These are phyloP conservation scores for Colletotrichum australisinense DNA, from an alignment of 2,329 filamentous ascomycete species.

Conservation along the genomic window DNA sequence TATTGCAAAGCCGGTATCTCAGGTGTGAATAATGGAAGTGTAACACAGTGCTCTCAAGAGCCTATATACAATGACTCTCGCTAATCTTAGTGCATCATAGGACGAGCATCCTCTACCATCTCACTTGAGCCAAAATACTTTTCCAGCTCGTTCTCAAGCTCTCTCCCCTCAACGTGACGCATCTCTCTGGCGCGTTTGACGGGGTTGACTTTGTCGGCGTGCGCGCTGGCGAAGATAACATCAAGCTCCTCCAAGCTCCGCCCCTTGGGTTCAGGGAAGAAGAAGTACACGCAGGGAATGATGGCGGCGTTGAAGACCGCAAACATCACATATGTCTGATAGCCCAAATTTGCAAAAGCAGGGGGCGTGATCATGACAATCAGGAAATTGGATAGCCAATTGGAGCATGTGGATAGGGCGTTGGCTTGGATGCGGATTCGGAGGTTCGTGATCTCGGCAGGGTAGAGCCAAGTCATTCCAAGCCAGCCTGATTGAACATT, in stretches of 20 bases:
- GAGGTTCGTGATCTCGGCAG: constrained; percentile 70
- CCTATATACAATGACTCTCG: too few species aligned
- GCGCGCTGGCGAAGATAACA: constrained; percentile 45
- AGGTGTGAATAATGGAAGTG: neutral
- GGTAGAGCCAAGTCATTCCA: constrained; percentile 71
- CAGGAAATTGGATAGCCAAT: constrained; percentile 73
- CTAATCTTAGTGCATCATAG: constrained; percentile 20
- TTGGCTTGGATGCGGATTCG: constrained; percentile 72
- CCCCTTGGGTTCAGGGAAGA: constrained; percentile 65
- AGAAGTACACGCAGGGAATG: constrained; percentile 62
- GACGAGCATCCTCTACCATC: constrained; percentile 33
- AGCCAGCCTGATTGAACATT: constrained; percentile 56
- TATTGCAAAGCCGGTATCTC: neutral
- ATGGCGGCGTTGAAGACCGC: constrained; percentile 64
- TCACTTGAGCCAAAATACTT: constrained; percentile 42
- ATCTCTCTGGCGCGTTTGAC: constrained; percentile 43
- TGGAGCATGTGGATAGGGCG: constrained; percentile 70
- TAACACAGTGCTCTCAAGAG: neutral
- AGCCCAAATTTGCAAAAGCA: constrained; percentile 64
- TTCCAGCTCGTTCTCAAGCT: constrained; percentile 42
- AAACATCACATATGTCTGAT: constrained; percentile 67
- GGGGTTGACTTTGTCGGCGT: constrained; percentile 41
- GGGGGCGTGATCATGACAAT: constrained; percentile 75
- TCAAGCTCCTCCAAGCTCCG: constrained; percentile 74
- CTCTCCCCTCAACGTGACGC: constrained; percentile 36